Conservation (phyloP, 257 asterid species). For the Ehretia macrophylla region DNA sequence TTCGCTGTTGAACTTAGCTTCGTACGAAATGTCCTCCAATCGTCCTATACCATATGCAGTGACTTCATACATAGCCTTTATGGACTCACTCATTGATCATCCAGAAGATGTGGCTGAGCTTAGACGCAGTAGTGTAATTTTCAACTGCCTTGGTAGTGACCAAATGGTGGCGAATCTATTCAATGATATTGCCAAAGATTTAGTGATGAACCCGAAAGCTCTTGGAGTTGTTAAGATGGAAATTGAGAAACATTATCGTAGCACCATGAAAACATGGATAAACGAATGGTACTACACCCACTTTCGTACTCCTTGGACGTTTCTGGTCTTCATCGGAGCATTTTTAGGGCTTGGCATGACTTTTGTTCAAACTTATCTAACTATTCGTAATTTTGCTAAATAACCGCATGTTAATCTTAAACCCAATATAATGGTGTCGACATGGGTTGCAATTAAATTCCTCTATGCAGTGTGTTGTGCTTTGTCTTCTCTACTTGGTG, state of each 20-base stretch:
- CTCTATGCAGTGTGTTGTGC: too few species aligned
- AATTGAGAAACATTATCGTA: not conserved
- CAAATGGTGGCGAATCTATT: slow-evolving; percentile 12
- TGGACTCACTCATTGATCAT: slow-evolving; percentile 8
- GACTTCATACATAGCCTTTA: not conserved
- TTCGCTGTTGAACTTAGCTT: slow-evolving; percentile 8
- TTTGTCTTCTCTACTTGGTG: too few species aligned
- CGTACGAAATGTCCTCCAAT: slow-evolving; percentile 13
- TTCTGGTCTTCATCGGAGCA: not conserved
- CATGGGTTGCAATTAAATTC: too few species aligned
- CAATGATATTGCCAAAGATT: slow-evolving; percentile 14
- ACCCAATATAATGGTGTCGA: too few species aligned
- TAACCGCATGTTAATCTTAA: too few species aligned
- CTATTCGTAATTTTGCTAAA: not conserved
- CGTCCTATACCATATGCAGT: not conserved
- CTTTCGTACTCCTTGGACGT: not conserved
- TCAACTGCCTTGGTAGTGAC: slow-evolving; percentile 19
- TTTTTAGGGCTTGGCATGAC: not conserved
- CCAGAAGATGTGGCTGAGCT: slow-evolving; percentile 14
- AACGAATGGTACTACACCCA: not conserved
- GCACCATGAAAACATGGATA: not conserved
- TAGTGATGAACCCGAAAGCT: slow-evolving; percentile 5
- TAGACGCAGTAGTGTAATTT: slow-evolving; percentile 4
- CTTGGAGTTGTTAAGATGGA: too few species aligned
- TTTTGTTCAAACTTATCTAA: not conserved